These are phyloP conservation scores for Xylariomycetidae sp. DNA, from an alignment of 2,329 filamentous ascomycete species.

Conservation along the genomic window DNA sequence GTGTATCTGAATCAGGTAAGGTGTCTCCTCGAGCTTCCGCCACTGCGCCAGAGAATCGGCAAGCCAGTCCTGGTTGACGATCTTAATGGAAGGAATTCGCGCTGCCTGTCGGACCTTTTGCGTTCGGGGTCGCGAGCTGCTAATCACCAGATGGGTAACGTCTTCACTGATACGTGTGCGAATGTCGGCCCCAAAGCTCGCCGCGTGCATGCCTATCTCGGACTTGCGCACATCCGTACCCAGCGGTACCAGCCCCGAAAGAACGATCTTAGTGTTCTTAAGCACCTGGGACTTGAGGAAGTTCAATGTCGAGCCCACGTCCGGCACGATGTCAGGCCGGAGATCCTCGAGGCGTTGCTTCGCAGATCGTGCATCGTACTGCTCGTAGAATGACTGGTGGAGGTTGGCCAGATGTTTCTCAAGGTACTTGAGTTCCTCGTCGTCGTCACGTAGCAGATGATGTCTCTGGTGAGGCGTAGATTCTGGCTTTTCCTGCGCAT, in stretches of 20 bases:
- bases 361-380: slow-evolving; percentile 61
- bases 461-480: slow-evolving; percentile 48
- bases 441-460: slow-evolving; percentile 80
- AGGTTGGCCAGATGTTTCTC: slow-evolving; percentile 69
- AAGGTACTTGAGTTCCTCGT: slow-evolving; percentile 72
- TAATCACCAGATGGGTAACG: slow-evolving; percentile 70
- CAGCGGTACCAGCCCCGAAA: slow-evolving; percentile 84
- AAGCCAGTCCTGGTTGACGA: slow-evolving; percentile 89
- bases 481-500: slow-evolving; percentile 21
- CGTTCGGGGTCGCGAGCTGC: slow-evolving; percentile 66
- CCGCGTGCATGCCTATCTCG: slow-evolving; percentile 82
- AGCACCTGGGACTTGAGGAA: slow-evolving; percentile 73
- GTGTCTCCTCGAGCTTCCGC: slow-evolving; percentile 70
- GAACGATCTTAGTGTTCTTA: slow-evolving; percentile 69
- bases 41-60: slow-evolving; percentile 78
- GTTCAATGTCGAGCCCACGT: slow-evolving; percentile 81
- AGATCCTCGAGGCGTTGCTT: slow-evolving; percentile 39
- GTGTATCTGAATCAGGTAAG: slow-evolving; percentile 72
- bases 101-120: slow-evolving; percentile 87
- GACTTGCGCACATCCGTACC: slow-evolving; percentile 72
- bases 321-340: slow-evolving; percentile 56
- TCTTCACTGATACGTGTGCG: slow-evolving; percentile 51
- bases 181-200: slow-evolving; percentile 72
- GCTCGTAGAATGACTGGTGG: slow-evolving; percentile 74
- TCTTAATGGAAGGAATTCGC: slow-evolving; percentile 73